phyloP scores from a whole-genome alignment of 306 rosid species.

The Dicorynia guianensis region DNA sequence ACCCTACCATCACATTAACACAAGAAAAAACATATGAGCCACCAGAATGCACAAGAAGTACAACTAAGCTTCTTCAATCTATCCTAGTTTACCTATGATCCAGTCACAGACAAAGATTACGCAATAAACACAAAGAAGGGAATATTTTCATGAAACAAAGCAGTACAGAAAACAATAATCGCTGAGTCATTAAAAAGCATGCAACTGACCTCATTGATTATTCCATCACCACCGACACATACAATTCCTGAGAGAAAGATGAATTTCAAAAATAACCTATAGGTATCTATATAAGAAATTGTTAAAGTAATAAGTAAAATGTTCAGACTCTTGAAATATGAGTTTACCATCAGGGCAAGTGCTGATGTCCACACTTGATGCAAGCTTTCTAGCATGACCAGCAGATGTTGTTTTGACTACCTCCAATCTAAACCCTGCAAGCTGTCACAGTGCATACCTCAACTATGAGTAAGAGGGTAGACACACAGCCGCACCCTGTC shows the following conservation, averaged over 20 bases:
- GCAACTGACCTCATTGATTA: slow-evolving; percentile 92
- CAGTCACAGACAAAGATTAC: slow-evolving; percentile 14
- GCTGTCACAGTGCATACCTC: slow-evolving; percentile 71
- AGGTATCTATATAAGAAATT: slow-evolving; percentile 35
- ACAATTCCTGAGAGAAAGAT: slow-evolving; percentile 77
- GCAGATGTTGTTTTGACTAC: slow-evolving; percentile 90
- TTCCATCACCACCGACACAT: slow-evolving; percentile 99
- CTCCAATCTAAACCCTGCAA: slow-evolving; percentile 98
- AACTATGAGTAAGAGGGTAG: slow-evolving; percentile 35
- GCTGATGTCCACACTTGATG: slow-evolving; percentile 90
- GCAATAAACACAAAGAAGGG: slow-evolving; percentile 19
- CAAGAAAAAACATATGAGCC: slow-evolving; percentile 6
- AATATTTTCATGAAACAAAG: slow-evolving; percentile 22
- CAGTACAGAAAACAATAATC: slow-evolving; percentile 25
- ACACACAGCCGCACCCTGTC: slow-evolving; percentile 28
- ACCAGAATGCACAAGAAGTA: slow-evolving; percentile 23
- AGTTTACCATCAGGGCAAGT: slow-evolving; percentile 92
- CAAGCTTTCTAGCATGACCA: slow-evolving; percentile 92
- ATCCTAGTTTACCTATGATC: slow-evolving; percentile 26
- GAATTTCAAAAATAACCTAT: slow-evolving; percentile 25
- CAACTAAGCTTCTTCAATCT: slow-evolving; percentile 8
- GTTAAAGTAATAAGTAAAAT: slow-evolving; percentile 35
- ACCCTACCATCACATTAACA: background rate
- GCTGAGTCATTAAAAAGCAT: slow-evolving; percentile 21
- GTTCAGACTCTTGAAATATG: slow-evolving; percentile 29